phyloP scores from a whole-genome alignment of 305 asterid species.

The Fraxinus albicans region DNA sequence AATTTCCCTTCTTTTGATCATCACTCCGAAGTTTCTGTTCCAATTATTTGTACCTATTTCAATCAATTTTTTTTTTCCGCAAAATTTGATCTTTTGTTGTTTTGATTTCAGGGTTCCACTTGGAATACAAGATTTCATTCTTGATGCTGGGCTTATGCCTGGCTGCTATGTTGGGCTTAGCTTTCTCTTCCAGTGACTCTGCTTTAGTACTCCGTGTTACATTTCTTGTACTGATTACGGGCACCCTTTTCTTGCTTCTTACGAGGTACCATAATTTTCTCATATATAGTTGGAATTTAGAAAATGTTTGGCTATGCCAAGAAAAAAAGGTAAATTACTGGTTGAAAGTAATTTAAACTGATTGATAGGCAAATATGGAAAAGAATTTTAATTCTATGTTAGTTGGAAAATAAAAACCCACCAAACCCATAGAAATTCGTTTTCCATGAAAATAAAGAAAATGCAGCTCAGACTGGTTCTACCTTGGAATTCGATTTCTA shows the following conservation, averaged over 20 bases:
- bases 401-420: no score
- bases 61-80: not conserved
- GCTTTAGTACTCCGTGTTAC: constrained; percentile 69
- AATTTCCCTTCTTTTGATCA: constrained; percentile 4
- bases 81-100: constrained; percentile 18
- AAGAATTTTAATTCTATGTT: no score
- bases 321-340: not conserved
- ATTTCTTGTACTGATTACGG: constrained; percentile 68
- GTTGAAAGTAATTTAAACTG: constrained; percentile 43
- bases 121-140: constrained; percentile 86
- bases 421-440: no score
- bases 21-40: constrained; percentile 13
- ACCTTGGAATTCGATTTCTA: no score
- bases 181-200: constrained; percentile 73
- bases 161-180: constrained; percentile 71
- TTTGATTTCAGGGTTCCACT: constrained; percentile 60
- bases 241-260: constrained; percentile 76
- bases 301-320: not conserved
- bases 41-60: not conserved
- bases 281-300: not conserved
- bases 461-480: no score
- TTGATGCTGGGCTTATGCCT: constrained; percentile 77
- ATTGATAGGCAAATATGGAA: constrained; percentile 2
- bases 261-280: constrained; percentile 38
- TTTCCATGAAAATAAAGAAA: no score